Conservation (phyloP, 768 basidiomycete species). For the Termitomyces sp. region DNA sequence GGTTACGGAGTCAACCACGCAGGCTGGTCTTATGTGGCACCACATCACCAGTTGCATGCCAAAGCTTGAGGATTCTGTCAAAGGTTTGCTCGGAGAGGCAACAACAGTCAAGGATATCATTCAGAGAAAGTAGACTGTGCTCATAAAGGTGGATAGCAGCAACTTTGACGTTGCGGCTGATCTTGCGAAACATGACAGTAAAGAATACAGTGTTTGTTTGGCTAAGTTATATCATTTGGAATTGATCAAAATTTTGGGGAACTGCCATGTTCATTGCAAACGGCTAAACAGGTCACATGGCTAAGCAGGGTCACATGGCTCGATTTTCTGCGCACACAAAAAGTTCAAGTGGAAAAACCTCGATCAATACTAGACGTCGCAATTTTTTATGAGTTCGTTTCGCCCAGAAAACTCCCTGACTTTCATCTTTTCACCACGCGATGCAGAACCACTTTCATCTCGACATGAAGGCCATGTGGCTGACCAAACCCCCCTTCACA, state of each 20-base stretch:
- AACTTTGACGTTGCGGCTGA: conserved; percentile 25
- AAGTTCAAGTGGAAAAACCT: too few relatives aligned
- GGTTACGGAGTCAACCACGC: conserved; percentile 10
- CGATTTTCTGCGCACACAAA: too few relatives aligned
- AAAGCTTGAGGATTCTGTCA: conserved; percentile 8
- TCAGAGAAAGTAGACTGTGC: conserved; percentile 14
- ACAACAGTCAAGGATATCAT: conserved; percentile 21
- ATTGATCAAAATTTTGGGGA: neutral
- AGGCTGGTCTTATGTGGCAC: conserved; percentile 10
- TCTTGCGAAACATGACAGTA: conserved; percentile 11
- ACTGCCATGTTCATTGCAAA: neutral
- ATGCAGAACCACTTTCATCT: too few relatives aligned
- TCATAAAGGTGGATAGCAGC: conserved; percentile 25
- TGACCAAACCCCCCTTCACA: too few relatives aligned
- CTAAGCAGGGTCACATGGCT: too few relatives aligned
- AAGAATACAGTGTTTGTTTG: neutral
- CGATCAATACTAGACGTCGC: too few relatives aligned
- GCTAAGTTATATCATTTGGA: neutral
- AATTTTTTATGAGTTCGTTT: too few relatives aligned
- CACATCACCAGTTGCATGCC: conserved; percentile 26
- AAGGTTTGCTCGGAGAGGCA: conserved; percentile 13
- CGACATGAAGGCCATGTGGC: too few relatives aligned
- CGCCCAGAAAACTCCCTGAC: too few relatives aligned
- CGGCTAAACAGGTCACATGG: too few relatives aligned
- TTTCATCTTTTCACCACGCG: too few relatives aligned